These are phyloP conservation scores for Scenedesmus sp. DNA, from an alignment of 163 green algal species.

Conservation along the genomic window DNA sequence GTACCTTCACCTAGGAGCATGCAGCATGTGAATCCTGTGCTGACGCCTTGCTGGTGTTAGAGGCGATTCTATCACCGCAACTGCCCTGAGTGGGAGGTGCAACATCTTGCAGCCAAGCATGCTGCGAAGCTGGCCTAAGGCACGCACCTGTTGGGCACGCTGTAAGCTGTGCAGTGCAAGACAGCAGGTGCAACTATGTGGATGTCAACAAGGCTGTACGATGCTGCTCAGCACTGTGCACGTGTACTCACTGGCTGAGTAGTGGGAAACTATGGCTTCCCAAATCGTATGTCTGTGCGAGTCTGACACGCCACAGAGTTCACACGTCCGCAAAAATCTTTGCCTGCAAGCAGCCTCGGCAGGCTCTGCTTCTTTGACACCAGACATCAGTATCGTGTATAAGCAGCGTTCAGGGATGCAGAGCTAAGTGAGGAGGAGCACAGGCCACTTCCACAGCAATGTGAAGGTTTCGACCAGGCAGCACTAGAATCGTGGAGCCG, in stretches of 20 bases:
- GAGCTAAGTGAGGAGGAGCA: background rate
- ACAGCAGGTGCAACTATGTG: background rate
- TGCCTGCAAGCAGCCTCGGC: background rate
- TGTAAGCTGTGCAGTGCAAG: no score
- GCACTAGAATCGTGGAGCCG: background rate
- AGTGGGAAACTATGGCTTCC: background rate
- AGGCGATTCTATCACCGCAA: no score
- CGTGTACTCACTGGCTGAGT: background rate
- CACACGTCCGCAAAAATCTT: background rate
- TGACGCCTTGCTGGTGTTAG: background rate
- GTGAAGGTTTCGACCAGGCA: background rate
- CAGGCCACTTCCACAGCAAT: background rate
- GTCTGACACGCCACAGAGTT: background rate
- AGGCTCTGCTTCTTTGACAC: background rate
- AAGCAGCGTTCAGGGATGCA: background rate
- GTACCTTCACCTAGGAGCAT: no score
- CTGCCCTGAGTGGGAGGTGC: no score
- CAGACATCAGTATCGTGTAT: background rate
- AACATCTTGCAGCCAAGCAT: background rate
- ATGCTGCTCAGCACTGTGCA: background rate
- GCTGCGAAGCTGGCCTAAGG: background rate
- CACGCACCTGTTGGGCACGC: background rate
- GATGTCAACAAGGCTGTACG: background rate
- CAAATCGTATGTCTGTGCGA: background rate
- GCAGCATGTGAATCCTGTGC: no score